phyloP scores from a whole-genome alignment of 2,329 filamentous ascomycete species.

The Exophiala sp. region DNA sequence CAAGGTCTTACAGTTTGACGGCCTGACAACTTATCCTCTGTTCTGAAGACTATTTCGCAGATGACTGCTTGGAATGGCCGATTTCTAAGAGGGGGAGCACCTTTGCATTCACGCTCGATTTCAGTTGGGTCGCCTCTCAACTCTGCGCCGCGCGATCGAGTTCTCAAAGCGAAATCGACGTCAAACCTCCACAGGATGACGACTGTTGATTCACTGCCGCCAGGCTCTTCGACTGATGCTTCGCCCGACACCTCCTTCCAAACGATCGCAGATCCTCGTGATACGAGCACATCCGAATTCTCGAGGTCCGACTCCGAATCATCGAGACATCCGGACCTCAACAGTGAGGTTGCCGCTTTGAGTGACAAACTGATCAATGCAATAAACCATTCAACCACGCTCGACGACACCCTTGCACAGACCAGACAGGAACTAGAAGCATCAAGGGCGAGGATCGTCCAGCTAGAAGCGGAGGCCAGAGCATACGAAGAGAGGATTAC shows the following conservation, averaged over 20 bases:
- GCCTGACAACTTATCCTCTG: neutral
- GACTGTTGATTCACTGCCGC: constrained; percentile 29
- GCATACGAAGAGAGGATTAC: constrained; percentile 68
- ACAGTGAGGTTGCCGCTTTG: constrained; percentile 77
- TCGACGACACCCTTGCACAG: constrained; percentile 82
- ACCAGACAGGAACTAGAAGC: constrained; percentile 79
- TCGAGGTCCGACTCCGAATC: constrained; percentile 35
- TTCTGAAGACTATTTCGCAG: constrained; percentile 1
- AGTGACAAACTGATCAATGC: constrained; percentile 96
- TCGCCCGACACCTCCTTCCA: constrained; percentile 39
- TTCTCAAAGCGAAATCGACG: constrained; percentile 45
- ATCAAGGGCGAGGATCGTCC: constrained; percentile 63
- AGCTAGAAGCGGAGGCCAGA: constrained; percentile 66
- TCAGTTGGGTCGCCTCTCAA: constrained; percentile 21
- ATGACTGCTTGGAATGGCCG: constrained; percentile 25
- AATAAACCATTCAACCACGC: constrained; percentile 89
- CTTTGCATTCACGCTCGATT: constrained; percentile 21
- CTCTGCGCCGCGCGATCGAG: constrained; percentile 18
- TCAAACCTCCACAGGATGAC: constrained; percentile 40
- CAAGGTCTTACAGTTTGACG: neutral
- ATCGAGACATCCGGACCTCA: constrained; percentile 57
- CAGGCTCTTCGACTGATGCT: constrained; percentile 31
- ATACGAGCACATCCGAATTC: constrained; percentile 35
- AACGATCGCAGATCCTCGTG: constrained; percentile 45
- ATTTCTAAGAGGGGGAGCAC: constrained; percentile 19